phyloP scores from a whole-genome alignment of 1,284 basidiomycete species.

The Sporisorium scitamineum region DNA sequence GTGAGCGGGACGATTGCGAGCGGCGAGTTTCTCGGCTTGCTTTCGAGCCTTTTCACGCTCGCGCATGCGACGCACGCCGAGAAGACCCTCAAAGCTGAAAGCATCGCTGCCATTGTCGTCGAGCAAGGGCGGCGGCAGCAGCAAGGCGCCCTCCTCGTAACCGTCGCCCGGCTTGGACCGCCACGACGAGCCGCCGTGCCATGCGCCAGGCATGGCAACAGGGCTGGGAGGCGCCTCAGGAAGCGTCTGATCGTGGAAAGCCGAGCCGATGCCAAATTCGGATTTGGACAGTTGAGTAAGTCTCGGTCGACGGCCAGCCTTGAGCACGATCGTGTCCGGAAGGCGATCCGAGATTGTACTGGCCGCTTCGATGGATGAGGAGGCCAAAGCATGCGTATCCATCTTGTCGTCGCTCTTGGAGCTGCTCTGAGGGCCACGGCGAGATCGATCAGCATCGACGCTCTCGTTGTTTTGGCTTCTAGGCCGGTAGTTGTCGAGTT shows the following conservation, averaged over 20 bases:
- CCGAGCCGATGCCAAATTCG: constrained; percentile 55
- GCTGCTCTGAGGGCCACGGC: neutral
- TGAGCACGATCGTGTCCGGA: constrained; percentile 31
- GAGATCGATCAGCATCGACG: neutral
- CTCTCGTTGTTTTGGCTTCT: constrained; percentile 2
- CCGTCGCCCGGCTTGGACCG: constrained; percentile 46
- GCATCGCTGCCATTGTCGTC: constrained; percentile 61
- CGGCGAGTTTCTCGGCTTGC: constrained; percentile 53
- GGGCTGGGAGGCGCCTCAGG: constrained; percentile 63
- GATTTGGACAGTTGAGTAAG: constrained; percentile 18
- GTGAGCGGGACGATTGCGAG: constrained; percentile 64
- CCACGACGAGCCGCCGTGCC: constrained; percentile 54
- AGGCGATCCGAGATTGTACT: neutral
- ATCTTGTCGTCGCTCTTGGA: neutral
- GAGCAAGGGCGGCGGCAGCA: constrained; percentile 64
- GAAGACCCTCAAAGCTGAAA: constrained; percentile 51
- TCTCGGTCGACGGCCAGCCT: constrained; percentile 27
- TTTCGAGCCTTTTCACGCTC: constrained; percentile 58
- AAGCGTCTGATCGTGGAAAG: constrained; percentile 27
- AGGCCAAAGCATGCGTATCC: neutral
- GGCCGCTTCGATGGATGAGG: neutral
- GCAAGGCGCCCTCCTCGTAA: constrained; percentile 58
- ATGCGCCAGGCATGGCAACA: constrained; percentile 66
- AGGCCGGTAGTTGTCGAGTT: constrained; percentile 20
- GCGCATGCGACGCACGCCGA: constrained; percentile 63